These are phyloP conservation scores for Pichia nakasei DNA, from an alignment of 805 yeast species.

Conservation along the genomic window DNA sequence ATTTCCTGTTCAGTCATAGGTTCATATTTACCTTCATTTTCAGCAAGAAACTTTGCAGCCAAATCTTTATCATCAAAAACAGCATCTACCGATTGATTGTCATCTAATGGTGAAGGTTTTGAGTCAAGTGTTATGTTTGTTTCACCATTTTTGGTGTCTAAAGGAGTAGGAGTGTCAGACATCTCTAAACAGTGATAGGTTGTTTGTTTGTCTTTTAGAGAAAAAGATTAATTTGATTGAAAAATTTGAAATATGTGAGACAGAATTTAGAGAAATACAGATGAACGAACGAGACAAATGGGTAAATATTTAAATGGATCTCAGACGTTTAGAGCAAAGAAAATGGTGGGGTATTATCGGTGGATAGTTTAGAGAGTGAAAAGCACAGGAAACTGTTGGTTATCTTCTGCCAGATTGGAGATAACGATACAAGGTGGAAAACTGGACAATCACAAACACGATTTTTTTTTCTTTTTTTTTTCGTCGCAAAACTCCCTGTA, in stretches of 20 bases:
- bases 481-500: too few species aligned
- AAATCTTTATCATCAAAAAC: constrained; percentile 1
- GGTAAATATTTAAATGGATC: neutral
- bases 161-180: neutral
- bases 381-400: too few species aligned
- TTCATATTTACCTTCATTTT: constrained; percentile 4
- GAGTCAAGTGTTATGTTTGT: neutral
- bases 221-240: neutral
- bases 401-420: too few species aligned
- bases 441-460: too few species aligned
- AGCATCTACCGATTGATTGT: neutral
- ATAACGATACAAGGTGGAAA: too few species aligned
- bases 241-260: too few species aligned
- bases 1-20: constrained; percentile 20
- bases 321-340: neutral
- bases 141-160: neutral
- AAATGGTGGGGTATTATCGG: neutral
- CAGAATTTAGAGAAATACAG: too few species aligned
- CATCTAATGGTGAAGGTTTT: neutral
- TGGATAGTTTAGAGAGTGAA: too few species aligned
- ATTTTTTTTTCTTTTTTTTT: too few species aligned
- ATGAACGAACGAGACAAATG: neutral
- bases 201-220: neutral
- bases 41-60: constrained; percentile 5
- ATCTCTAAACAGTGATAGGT: too few species aligned